Evolutionary conservation across 352 stramenopile species (phyloP).

Genomic region (Phytophthora capsici): DNA sequence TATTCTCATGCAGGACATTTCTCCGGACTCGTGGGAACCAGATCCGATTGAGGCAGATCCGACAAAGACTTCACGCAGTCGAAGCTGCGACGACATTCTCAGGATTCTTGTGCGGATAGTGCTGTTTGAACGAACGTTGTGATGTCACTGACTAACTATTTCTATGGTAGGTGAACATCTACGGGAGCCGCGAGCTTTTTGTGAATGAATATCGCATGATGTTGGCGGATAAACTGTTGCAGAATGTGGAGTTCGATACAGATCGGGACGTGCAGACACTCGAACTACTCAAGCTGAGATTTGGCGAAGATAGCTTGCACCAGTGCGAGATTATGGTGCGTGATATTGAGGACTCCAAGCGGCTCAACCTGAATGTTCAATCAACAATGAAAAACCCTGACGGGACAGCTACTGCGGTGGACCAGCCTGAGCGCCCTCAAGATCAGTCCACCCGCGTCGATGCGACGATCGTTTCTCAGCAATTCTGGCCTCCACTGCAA

Average conservation of each 20-base stretch:
- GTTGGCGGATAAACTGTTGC: slow-evolving; percentile 96
- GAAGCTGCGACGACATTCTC: slow-evolving; percentile 95
- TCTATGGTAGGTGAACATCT: slow-evolving; percentile 91
- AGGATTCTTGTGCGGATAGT: slow-evolving; percentile 88
- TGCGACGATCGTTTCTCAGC: slow-evolving; percentile 95
- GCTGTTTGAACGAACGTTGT: not conserved
- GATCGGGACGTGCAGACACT: slow-evolving; percentile 95
- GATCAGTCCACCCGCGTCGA: slow-evolving; percentile 58
- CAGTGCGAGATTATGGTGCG: slow-evolving; percentile 99
- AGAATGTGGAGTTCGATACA: slow-evolving; percentile 94
- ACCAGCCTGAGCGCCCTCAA: not conserved
- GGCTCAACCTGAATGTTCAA: slow-evolving; percentile 91
- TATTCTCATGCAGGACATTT: slow-evolving; percentile 57
- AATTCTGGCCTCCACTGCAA: slow-evolving; percentile 98
- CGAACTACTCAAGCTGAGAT: slow-evolving; percentile 97
- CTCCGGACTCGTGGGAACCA: slow-evolving; percentile 92
- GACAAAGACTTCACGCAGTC: slow-evolving; percentile 79
- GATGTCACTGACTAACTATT: not conserved
- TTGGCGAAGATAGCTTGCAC: slow-evolving; percentile 94
- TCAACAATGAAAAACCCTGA: slow-evolving; percentile 41
- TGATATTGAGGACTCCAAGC: slow-evolving; percentile 97
- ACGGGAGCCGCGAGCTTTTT: slow-evolving; percentile 98
- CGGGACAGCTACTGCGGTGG: slow-evolving; percentile 1
- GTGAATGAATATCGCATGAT: slow-evolving; percentile 99
- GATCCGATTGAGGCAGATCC: slow-evolving; percentile 85